Percentiles rank a stretch among this genome's conserved stretches.
These are phyloP conservation scores for Fusarium siculi DNA, from an alignment of 2,329 filamentous ascomycete genomes.

Conservation along the genomic window DNA sequence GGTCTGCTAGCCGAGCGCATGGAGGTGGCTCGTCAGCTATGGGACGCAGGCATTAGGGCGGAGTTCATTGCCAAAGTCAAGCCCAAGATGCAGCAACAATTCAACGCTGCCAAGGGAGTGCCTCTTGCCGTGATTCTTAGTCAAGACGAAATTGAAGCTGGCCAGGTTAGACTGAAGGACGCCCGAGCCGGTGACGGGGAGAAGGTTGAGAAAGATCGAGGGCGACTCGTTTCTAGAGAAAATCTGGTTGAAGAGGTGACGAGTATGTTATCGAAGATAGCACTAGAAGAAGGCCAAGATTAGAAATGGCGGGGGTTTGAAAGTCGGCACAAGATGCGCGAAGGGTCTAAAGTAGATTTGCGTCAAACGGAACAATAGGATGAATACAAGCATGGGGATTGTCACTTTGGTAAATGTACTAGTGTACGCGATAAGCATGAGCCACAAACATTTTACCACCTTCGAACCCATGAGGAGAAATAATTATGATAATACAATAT, in stretches of 20 bases:
- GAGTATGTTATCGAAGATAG: background rate
- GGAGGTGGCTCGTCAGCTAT: background rate
- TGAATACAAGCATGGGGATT: background rate
- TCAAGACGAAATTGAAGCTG: background rate
- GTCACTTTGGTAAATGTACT: too few relatives aligned
- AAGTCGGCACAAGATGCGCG: background rate
- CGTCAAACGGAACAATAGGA: background rate
- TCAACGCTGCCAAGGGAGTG: background rate
- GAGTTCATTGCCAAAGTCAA: background rate
- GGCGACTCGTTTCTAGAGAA: background rate
- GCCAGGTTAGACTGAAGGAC: background rate
- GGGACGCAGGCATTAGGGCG: background rate
- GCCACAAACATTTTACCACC: too few relatives aligned
- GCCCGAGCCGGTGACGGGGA: background rate
- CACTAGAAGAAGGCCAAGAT: background rate
- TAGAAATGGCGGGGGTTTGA: accelerated
- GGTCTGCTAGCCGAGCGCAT: background rate
- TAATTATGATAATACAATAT: too few relatives aligned
- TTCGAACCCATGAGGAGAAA: too few relatives aligned
- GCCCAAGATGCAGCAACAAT: background rate
- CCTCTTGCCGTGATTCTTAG: background rate
- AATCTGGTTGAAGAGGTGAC: background rate
- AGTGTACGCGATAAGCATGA: too few relatives aligned
- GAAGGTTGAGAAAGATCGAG: background rate
- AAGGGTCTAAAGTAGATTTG: background rate